phyloP scores from a whole-genome alignment of 2,329 filamentous ascomycete species.

The Didymella exigua region DNA sequence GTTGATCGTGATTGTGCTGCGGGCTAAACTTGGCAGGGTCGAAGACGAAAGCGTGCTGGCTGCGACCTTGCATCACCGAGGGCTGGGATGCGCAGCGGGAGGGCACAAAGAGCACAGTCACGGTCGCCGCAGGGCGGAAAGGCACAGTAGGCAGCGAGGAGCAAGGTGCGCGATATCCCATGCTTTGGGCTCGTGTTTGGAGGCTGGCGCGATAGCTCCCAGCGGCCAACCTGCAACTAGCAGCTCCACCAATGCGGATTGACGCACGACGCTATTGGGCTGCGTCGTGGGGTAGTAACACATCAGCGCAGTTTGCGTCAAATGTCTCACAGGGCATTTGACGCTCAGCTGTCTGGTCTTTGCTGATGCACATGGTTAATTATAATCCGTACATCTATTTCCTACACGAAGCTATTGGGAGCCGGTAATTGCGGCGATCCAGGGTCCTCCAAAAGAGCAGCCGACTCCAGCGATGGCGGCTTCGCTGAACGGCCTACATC shows the following conservation, averaged over 20 bases:
- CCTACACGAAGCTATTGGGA: background rate
- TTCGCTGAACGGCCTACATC: constrained; percentile 10
- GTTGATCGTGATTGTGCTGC: constrained; percentile 15
- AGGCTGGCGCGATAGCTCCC: constrained; percentile 17
- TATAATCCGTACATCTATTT: background rate
- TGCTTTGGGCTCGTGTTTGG: constrained; percentile 14
- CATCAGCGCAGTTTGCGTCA: constrained; percentile 8
- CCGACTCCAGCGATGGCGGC: background rate
- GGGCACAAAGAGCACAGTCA: constrained; percentile 3
- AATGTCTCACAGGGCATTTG: constrained; percentile 9
- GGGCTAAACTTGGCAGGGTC: constrained; percentile 18
- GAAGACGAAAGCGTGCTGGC: constrained; percentile 14
- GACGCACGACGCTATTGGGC: constrained; percentile 5
- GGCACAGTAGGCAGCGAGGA: constrained; percentile 5
- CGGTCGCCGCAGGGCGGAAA: constrained; percentile 1
- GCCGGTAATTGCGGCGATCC: background rate
- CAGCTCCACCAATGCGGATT: constrained; percentile 13
- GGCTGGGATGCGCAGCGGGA: constrained; percentile 2
- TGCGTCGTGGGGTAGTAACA: constrained; percentile 10
- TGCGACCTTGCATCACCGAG: constrained; percentile 16
- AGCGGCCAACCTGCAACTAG: constrained; percentile 5
- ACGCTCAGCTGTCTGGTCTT: background rate
- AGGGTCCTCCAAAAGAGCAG: constrained; percentile 9
- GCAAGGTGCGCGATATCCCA: constrained; percentile 5
- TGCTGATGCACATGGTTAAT: background rate